These are phyloP conservation scores for Citrullus amarus DNA, from an alignment of 306 rosid species.

Conservation along the genomic window DNA sequence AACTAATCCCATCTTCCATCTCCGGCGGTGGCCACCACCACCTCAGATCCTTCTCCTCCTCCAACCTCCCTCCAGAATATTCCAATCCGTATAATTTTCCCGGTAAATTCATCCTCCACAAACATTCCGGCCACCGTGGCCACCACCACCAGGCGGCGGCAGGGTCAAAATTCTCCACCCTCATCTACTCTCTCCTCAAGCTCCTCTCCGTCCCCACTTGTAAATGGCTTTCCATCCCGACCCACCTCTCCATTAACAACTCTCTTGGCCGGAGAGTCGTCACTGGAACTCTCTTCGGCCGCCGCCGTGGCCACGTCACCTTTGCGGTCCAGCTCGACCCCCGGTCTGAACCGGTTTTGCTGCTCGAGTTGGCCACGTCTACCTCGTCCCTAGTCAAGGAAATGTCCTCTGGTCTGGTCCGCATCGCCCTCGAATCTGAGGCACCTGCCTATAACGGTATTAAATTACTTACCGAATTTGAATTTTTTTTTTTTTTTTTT, in stretches of 20 bases:
- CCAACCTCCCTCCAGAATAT: neutral
- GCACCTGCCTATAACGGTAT: neutral
- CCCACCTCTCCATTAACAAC: constrained; percentile 38
- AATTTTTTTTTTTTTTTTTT: neutral
- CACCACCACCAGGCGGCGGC: neutral
- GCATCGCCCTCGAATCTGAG: constrained; percentile 71
- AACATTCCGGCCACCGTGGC: constrained; percentile 21
- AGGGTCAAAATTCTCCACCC: constrained; percentile 31
- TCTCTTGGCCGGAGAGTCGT: constrained; percentile 39
- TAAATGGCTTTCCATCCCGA: constrained; percentile 61
- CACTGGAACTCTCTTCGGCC: constrained; percentile 85
- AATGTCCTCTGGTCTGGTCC: constrained; percentile 84
- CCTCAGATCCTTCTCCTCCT: constrained; percentile 1
- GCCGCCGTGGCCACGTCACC: constrained; percentile 72
- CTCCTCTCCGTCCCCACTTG: constrained; percentile 57
- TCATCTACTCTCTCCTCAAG: constrained; percentile 53
- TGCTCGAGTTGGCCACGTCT: constrained; percentile 69
- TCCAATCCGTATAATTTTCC: constrained; percentile 3
- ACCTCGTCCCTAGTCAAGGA: constrained; percentile 68
- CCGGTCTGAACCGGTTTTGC: constrained; percentile 45
- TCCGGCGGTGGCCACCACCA: neutral
- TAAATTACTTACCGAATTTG: neutral
- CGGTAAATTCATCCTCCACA: constrained; percentile 29
- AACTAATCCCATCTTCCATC: neutral
- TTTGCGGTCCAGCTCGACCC: constrained; percentile 81